A percentile compares a stretch with the other conserved stretches of the same genome.
phyloP scores from a whole-genome alignment of 805 yeast genomes.

The Maudiozyma bulderi region DNA sequence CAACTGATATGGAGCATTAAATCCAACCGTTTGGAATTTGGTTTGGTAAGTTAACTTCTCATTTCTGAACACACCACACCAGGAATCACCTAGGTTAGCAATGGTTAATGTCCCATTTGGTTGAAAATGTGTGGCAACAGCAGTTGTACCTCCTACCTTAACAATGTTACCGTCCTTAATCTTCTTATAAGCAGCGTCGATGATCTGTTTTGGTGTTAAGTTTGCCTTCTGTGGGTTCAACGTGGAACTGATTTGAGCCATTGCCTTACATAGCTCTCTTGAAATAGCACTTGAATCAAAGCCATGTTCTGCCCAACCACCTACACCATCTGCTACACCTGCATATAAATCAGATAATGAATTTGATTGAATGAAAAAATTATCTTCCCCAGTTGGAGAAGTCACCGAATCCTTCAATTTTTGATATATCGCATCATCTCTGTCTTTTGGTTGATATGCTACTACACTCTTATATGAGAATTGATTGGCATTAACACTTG shows the following conservation, averaged over 20 bases:
- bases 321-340: conserved; percentile 96
- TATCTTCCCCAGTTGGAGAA: conserved; percentile 75
- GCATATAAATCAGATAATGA: conserved; percentile 35
- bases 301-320: conserved; percentile 93
- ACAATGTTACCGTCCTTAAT: conserved; percentile 49
- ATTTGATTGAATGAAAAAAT: conserved; percentile 41
- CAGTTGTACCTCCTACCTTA: conserved; percentile 89
- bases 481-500: conserved; percentile 7
- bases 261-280: conserved; percentile 58
- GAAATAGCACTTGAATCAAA: conserved; percentile 83
- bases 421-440: conserved; percentile 41
- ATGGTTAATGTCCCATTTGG: conserved; percentile 45
- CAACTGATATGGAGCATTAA: conserved; percentile 87
- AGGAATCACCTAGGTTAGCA: conserved; percentile 88
- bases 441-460: conserved; percentile 65
- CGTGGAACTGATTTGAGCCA: conserved; percentile 30
- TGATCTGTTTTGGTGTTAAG: conserved; percentile 37
- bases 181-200: conserved; percentile 46
- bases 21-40: conserved; percentile 70
- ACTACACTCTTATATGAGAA: conserved; percentile 49
- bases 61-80: conserved; percentile 78
- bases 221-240: conserved; percentile 5
- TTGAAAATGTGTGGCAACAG: conserved; percentile 68
- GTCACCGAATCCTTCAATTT: conserved; percentile 27
- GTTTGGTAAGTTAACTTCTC: conserved; percentile 55